Base-by-base conservation (phyloP, 495 filamentous ascomycete species). In the Podospora comata region DNA sequence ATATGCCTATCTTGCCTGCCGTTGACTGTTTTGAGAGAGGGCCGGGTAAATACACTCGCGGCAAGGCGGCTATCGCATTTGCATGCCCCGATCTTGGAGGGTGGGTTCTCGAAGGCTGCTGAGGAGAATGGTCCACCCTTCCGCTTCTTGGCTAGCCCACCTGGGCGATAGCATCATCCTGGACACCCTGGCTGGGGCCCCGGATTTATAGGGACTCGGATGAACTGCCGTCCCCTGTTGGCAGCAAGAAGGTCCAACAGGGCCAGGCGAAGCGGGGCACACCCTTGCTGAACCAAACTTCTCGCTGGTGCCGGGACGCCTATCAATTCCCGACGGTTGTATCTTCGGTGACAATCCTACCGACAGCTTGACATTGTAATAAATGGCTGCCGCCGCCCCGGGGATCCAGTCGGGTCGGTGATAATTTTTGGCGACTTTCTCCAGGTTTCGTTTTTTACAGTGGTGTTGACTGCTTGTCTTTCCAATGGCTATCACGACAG, bases 201-300 rank as follows among this genome's bases (percentile, higher is more conserved):
- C 26, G 23, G 60, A 62, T 32, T 20, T 32, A 39, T 44, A 4
- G n/a, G 30, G 19, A 13, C 28, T 44, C 61, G 61, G 28, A 23
- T 63, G 30, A 63, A 63, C 61, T 63, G 61, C 61, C 61, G 61
- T 39, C 32, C 61, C 61, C 61, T 63, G 61, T 63, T 48, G 27
- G 61, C 20, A 18, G 18, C 23, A 13, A 18, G 9, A 48, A 11
- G 39, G 15, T 11, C 39, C 39, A 48, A 48, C 13, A 13, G 39
- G 39, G 39, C 39, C 39, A 48, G 39, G 39, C 39, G 39, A 48
- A 48, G 39, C 39, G 39, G 39, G 39, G 39, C 39, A 48, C 9
- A 48, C 9, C 39, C 39, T 11, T 48, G 39, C 39, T 48, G 39
- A 48, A 48, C 39, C 39, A 48, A 48, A 48, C 39, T 61, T 61